Evolutionary conservation across 2,329 filamentous ascomycete genomes (phyloP), one percentile per base, ranked within the genome.

Genomic region (Sarocladium kiliense): DNA sequence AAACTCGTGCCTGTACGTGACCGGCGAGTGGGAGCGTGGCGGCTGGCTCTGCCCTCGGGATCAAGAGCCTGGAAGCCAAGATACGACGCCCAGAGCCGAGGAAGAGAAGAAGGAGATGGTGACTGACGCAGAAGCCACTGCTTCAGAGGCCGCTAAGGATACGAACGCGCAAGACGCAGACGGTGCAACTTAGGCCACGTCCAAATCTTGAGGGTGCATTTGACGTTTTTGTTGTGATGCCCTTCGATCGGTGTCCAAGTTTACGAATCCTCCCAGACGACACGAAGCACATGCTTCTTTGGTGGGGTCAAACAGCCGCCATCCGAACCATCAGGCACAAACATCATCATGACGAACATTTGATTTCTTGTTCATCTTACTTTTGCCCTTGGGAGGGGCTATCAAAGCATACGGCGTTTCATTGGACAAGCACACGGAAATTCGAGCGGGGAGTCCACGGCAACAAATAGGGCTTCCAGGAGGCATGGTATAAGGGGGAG

Each of bases 11-110:
- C 66, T 91, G 1, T 95, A 95, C 64, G 70, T 76, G 44, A 75
- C 82, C 2, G 90, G 91, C 0, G 68, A 85, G 45, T 96, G 91
- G 91, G 91, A 95, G 62, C 74, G 76, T n/a, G 91, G 91, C 3
- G 91, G 91, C 1, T 96, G 91, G 91, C 94, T 96, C 53, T 56
- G 54, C 11, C 37, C 61, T 6, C 61, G 41, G 1, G 39, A 58
- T 7, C 59, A 56, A 34, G 45, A 27, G 14, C 27, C 7, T 32
- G 47, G 19, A 21, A 64, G 61, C 44, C 63, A 65, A 36, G 59
- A 65, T 9, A 59, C 54, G 2, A 69, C 66, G 10, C 66, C 67
- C 9, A 67, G 54, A 30, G 63, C 62, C 4, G 63, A 66, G 27
- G 57, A 61, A 14, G 56, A 54, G 30, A 56, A 55, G 14, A 51